Percentiles rank a stretch among this genome's conserved stretches.
These are phyloP conservation scores for Debaryomyces sp. DNA, from an alignment of 1,139 yeast species.

Conservation along the genomic window DNA sequence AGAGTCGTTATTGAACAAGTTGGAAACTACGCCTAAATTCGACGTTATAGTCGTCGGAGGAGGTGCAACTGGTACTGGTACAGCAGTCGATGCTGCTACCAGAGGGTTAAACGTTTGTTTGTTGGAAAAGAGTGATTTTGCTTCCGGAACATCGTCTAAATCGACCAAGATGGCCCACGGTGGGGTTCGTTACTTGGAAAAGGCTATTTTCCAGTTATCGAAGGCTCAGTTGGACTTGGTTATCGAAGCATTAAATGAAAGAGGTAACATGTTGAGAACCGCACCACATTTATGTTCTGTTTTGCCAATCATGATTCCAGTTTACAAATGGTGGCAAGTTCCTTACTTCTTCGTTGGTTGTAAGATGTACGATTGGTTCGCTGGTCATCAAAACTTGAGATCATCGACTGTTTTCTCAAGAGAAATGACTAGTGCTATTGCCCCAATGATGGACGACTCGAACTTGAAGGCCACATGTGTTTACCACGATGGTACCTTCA, in stretches of 20 bases:
- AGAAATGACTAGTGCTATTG: slow-evolving; percentile 68
- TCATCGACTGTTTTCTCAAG: slow-evolving; percentile 74
- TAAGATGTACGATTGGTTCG: slow-evolving; percentile 90
- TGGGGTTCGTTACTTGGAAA: slow-evolving; percentile 93
- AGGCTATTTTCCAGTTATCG: slow-evolving; percentile 89
- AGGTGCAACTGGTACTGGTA: slow-evolving; percentile 95
- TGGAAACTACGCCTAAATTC: slow-evolving; percentile 51
- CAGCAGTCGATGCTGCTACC: slow-evolving; percentile 89
- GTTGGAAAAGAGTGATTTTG: slow-evolving; percentile 86
- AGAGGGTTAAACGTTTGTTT: slow-evolving; percentile 89
- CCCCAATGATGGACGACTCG: slow-evolving; percentile 84
- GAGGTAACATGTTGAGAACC: slow-evolving; percentile 84
- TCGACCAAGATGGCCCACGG: slow-evolving; percentile 99
- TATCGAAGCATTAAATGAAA: slow-evolving; percentile 90
- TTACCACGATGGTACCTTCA: slow-evolving; percentile 94
- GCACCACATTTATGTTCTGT: slow-evolving; percentile 92
- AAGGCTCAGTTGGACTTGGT: slow-evolving; percentile 91
- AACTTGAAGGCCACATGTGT: slow-evolving; percentile 88
- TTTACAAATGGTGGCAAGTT: slow-evolving; percentile 93
- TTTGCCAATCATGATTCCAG: slow-evolving; percentile 93
- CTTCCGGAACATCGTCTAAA: slow-evolving; percentile 90
- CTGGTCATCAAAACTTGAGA: slow-evolving; percentile 85
- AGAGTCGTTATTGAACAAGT: slow-evolving; percentile 33
- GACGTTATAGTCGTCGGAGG: slow-evolving; percentile 91
- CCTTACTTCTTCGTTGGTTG: slow-evolving; percentile 95